Conservation (phyloP, 176 grass and related monocot species). For the Carex pumila region DNA sequence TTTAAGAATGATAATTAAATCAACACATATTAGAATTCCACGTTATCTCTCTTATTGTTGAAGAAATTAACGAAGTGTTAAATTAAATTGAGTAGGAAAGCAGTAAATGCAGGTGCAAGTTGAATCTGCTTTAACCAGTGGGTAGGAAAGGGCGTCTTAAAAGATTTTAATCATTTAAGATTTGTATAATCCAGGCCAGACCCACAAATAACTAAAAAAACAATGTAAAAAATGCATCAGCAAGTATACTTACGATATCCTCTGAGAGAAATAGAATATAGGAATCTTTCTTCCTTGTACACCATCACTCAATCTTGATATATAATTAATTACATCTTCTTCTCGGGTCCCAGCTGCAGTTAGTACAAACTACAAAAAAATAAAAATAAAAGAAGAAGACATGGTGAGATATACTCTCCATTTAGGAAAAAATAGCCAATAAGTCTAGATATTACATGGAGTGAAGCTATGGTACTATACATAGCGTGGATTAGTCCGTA, state of each 20-base stretch:
- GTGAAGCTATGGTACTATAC: no score
- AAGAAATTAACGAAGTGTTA: background rate
- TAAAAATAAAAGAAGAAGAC: background rate
- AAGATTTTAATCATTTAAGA: background rate
- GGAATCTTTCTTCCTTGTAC: constrained; percentile 65
- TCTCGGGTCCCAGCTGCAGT: constrained; percentile 71
- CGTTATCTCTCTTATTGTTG: no score
- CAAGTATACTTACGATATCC: constrained; percentile 53
- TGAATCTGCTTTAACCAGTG: background rate
- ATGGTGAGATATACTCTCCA: background rate
- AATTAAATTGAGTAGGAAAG: constrained; percentile 1
- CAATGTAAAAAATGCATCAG: background rate
- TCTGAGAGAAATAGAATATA: constrained; percentile 66
- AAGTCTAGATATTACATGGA: background rate
- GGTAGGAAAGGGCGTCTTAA: background rate
- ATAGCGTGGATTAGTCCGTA: no score
- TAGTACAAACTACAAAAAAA: constrained; percentile 72
- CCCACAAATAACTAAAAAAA: background rate
- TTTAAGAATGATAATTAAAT: background rate
- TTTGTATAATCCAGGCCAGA: background rate
- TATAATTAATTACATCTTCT: constrained; percentile 51
- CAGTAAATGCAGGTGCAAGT: background rate
- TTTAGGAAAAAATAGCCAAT: background rate
- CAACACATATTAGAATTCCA: background rate
- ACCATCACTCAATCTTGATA: constrained; percentile 36